Conservation (phyloP, 345 rosid genomes). For the Mangifera indica region DNA sequence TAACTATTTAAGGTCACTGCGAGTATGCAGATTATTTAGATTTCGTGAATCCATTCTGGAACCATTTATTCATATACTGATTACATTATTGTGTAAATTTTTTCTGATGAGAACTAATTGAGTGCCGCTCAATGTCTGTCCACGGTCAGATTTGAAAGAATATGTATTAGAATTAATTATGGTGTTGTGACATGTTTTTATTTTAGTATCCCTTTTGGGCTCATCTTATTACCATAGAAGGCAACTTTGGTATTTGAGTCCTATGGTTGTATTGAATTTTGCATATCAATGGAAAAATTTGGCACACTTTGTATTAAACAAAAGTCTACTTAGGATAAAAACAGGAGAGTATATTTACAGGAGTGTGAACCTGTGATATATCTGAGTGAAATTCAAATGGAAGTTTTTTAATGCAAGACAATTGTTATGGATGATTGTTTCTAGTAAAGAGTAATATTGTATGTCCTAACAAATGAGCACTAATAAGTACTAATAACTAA, state of each 20-base stretch:
- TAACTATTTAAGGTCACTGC: too few relatives aligned
- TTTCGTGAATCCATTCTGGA: neutral
- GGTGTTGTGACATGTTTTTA: neutral
- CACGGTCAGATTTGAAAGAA: neutral
- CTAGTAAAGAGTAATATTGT: too few relatives aligned
- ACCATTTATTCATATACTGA: neutral
- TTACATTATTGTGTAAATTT: neutral
- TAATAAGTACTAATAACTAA: too few relatives aligned
- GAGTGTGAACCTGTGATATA: neutral
- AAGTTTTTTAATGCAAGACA: neutral
- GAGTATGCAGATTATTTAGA: neutral
- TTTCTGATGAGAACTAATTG: neutral
- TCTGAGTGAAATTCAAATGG: neutral
- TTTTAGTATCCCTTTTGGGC: neutral
- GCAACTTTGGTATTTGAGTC: neutral
- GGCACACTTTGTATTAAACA: neutral
- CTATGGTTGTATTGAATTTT: neutral
- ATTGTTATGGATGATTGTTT: neutral
- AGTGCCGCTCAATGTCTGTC: neutral
- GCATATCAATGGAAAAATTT: neutral
- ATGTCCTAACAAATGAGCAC: too few relatives aligned
- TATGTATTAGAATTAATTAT: neutral
- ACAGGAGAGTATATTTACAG: neutral
- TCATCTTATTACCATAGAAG: neutral
- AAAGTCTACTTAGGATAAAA: neutral